Conservation (phyloP, 2,329 filamentous ascomycete genomes). For the Aureobasidium sp. region DNA sequence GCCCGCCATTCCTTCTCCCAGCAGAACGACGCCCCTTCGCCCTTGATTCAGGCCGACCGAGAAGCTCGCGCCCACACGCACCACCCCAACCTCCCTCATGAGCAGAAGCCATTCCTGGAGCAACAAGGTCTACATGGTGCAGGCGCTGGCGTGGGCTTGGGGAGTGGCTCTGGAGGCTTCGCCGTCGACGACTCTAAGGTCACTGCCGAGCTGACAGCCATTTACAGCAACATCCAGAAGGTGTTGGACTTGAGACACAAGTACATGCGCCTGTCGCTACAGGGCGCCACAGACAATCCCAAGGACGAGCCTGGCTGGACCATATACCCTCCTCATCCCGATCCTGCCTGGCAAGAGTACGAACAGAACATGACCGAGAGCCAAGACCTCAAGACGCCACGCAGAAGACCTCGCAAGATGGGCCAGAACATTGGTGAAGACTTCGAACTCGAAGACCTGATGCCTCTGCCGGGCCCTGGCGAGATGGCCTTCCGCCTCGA, state of each 20-base stretch:
- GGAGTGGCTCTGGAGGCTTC: constrained; percentile 55
- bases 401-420: constrained; percentile 64
- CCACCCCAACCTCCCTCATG: constrained; percentile 48
- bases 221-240: constrained; percentile 85
- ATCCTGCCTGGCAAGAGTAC: constrained; percentile 66
- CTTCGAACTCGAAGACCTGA: constrained; percentile 72
- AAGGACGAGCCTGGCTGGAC: constrained; percentile 76
- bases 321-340: constrained; percentile 86
- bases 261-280: constrained; percentile 79
- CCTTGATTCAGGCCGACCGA: constrained; percentile 41
- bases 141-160: constrained; percentile 54
- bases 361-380: constrained; percentile 31
- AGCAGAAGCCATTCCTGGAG: constrained; percentile 48
- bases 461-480: constrained; percentile 64
- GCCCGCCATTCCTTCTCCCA: constrained; percentile 26
- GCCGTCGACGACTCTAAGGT: constrained; percentile 71
- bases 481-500: constrained; percentile 74
- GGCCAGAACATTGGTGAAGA: constrained; percentile 88
- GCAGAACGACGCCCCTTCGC: constrained; percentile 34
- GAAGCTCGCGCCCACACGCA: constrained; percentile 43
- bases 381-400: constrained; percentile 21
- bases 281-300: constrained; percentile 77
- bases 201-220: constrained; percentile 73
- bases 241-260: constrained; percentile 83
- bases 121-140: constrained; percentile 52